A percentile compares a stretch with the other conserved stretches of the same genome.
These are phyloP conservation scores for Candida tibetensis DNA, from an alignment of 805 yeast genomes.

Conservation along the genomic window DNA sequence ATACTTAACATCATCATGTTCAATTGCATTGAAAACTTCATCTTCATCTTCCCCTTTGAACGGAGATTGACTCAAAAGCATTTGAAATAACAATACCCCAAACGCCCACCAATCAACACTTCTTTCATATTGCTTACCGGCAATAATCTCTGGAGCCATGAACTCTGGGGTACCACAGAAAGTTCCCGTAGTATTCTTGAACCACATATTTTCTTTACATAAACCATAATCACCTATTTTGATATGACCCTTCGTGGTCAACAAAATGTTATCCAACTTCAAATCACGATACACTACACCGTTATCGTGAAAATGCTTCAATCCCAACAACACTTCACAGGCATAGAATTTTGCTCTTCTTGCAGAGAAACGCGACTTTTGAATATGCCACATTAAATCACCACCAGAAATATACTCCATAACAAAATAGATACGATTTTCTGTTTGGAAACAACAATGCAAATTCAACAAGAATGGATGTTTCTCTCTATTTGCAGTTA, in stretches of 20 bases:
- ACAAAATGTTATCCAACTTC: constrained; percentile 88
- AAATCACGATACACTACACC: constrained; percentile 96
- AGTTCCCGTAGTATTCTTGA: constrained; percentile 81
- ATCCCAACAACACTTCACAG: constrained; percentile 88
- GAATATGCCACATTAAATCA: constrained; percentile 99
- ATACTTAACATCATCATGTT: constrained; percentile 93
- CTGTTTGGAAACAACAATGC: constrained; percentile 96
- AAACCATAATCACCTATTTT: constrained; percentile 97
- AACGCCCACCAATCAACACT: constrained; percentile 99
- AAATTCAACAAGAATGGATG: constrained; percentile 92
- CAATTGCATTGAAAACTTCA: constrained; percentile 93
- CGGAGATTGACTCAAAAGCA: constrained; percentile 95
- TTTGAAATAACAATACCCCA: constrained; percentile 93
- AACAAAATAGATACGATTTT: constrained; percentile 93
- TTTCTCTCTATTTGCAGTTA: constrained; percentile 75
- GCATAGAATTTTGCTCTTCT: constrained; percentile 96
- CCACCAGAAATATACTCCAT: constrained; percentile 99
- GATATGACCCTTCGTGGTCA: constrained; percentile 89
- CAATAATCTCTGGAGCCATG: constrained; percentile 97
- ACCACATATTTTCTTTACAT: constrained; percentile 92
- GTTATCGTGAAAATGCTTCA: constrained; percentile 90
- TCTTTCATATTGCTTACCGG: constrained; percentile 88
- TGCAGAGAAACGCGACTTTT: constrained; percentile 82
- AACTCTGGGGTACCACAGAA: constrained; percentile 99
- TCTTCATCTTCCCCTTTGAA: constrained; percentile 97